These are phyloP conservation scores for Orbilia javanica DNA, from an alignment of 2,329 filamentous ascomycete species.

Conservation along the genomic window DNA sequence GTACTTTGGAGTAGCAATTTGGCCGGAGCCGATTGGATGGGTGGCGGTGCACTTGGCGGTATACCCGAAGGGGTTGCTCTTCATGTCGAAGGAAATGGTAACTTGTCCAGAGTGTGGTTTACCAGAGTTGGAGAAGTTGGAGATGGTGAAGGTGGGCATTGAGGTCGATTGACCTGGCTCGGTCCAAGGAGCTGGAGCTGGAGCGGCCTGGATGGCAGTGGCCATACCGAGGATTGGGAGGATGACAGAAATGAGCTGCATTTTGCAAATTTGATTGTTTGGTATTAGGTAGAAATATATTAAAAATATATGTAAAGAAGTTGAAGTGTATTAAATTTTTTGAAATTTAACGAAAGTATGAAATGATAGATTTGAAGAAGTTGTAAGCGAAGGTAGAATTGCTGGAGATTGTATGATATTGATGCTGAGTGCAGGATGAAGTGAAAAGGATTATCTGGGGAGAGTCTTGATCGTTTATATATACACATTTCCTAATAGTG, in stretches of 20 bases:
- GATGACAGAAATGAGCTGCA: constrained; percentile 25
- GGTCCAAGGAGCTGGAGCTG: constrained; percentile 16
- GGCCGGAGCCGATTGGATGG: constrained; percentile 5
- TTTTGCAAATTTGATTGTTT: constrained; percentile 37
- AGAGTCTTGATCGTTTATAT: background rate
- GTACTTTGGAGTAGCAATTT: background rate
- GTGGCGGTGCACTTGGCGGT: constrained; percentile 5
- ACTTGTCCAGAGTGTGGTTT: background rate
- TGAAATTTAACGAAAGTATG: constrained; percentile 11
- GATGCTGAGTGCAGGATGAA: constrained; percentile 13
- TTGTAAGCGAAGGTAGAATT: background rate
- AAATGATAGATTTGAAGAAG: too few species aligned
- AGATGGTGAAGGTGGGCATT: constrained; percentile 9
- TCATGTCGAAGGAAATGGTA: constrained; percentile 12
- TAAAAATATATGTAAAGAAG: background rate
- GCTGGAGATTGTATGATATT: background rate
- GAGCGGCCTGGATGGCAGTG: constrained; percentile 14
- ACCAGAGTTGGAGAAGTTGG: constrained; percentile 24
- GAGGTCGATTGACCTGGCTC: background rate
- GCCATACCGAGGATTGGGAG: constrained; percentile 17
- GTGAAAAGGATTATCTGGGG: background rate
- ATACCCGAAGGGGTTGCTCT: constrained; percentile 2
- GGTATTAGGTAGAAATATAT: background rate
- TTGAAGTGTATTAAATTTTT: too few species aligned
- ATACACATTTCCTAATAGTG: background rate